Evolutionary conservation across 2,329 filamentous ascomycete species (phyloP).

Genomic region (Talaromyces sp.): DNA sequence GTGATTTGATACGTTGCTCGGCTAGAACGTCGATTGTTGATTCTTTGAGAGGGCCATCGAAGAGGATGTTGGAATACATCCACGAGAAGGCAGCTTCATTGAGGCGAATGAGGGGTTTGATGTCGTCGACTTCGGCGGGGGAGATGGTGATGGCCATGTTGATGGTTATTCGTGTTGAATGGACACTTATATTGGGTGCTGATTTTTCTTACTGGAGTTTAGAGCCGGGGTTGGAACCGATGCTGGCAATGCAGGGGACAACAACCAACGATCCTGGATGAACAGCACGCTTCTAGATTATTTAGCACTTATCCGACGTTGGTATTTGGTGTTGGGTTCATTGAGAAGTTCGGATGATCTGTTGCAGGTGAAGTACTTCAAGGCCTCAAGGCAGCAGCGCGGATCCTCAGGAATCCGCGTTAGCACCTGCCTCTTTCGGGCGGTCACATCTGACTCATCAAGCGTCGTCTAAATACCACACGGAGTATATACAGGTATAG

Average conservation of each 20-base stretch:
- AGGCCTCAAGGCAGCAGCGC: not conserved
- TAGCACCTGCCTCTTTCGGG: not conserved
- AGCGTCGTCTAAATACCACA: too few species aligned
- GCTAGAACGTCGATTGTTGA: not conserved
- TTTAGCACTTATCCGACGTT: not conserved
- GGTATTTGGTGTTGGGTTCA: not conserved
- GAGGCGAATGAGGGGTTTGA: not conserved
- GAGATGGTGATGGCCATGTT: conserved; percentile 17
- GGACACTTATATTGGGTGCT: not conserved
- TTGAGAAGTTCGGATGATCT: not conserved
- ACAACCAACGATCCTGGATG: not conserved
- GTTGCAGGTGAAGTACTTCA: not conserved
- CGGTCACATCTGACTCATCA: not conserved
- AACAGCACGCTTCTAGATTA: not conserved
- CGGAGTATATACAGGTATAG: too few species aligned
- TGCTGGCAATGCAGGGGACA: not conserved
- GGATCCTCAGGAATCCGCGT: not conserved
- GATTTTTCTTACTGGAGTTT: not conserved
- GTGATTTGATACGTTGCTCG: not conserved
- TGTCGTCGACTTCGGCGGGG: not conserved
- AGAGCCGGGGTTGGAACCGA: not conserved
- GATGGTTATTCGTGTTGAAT: not conserved
- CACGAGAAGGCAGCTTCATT: not conserved
- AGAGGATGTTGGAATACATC: not conserved
- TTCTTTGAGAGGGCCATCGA: conserved; percentile 5